These are phyloP conservation scores for Lunularia cruciata DNA, from an alignment of 225 moss, liverwort and hornwort genomes.

Conservation along the genomic window DNA sequence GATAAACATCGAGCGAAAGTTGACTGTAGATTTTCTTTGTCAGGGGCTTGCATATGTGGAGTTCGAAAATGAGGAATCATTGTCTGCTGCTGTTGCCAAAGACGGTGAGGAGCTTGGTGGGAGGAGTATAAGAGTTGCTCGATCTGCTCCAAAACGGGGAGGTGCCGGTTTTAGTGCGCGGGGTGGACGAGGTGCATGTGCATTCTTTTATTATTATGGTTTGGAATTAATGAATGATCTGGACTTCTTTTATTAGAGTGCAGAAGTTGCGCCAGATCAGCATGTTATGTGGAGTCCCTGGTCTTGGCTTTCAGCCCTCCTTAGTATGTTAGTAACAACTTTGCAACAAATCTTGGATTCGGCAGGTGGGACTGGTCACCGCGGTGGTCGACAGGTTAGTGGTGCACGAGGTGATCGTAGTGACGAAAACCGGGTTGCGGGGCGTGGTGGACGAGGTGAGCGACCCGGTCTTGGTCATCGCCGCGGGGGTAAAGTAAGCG, in stretches of 20 bases:
- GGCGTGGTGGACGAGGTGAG: constrained; percentile 39
- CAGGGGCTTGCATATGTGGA: constrained; percentile 98
- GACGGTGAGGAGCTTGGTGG: constrained; percentile 76
- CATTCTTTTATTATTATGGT: too few relatives aligned
- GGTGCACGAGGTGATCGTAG: constrained; percentile 41
- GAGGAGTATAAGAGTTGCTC: constrained; percentile 69
- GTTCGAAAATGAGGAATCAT: constrained; percentile 82
- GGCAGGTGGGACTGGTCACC: constrained; percentile 46
- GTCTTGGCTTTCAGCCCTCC: not conserved
- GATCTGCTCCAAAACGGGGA: constrained; percentile 75
- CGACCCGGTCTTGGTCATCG: constrained; percentile 56
- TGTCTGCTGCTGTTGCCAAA: constrained; percentile 73
- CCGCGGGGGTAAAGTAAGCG: constrained; percentile 76
- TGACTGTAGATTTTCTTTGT: too few relatives aligned
- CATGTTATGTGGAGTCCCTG: too few relatives aligned
- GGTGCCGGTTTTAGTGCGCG: constrained; percentile 53
- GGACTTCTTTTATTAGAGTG: too few relatives aligned
- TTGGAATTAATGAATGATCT: not conserved
- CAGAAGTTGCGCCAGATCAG: too few relatives aligned
- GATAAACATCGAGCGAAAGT: too few relatives aligned
- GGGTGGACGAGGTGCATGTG: constrained; percentile 25
- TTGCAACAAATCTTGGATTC: too few relatives aligned
- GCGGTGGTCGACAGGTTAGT: constrained; percentile 44
- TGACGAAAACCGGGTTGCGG: constrained; percentile 48
- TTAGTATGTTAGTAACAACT: too few relatives aligned